Base-by-base conservation (phyloP, 163 green algal species). In the Chlamydomonas reinhardtii region DNA sequence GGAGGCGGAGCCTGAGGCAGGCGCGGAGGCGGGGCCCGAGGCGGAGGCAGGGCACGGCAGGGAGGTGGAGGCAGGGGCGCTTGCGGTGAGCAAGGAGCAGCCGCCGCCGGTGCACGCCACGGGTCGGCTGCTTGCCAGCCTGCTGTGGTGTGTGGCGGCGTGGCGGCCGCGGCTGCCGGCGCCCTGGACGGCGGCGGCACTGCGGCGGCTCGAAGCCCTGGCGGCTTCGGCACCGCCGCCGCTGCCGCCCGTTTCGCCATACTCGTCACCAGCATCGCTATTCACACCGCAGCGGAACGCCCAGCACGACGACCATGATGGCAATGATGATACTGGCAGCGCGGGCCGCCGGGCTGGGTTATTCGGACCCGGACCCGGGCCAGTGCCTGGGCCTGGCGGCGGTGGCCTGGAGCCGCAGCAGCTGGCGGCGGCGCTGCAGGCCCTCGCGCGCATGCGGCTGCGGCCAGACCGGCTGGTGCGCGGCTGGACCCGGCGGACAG, bases 381-480 rank as follows among this genome's bases (percentile, higher is more conserved):
- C n/a, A n/a, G n/a, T n/a, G n/a, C n/a, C n/a, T n/a, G n/a, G n/a
- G n/a, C n/a, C n/a, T n/a, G n/a, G n/a, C 27, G 1, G 32, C 20
- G 14, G 24, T 39, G 22, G 12, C 15, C 32, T 86, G 56, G 70
- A 79, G 29, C n/a, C 80, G 35, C 24, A 29, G 22, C 25, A 35
- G 24, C 35, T 89, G 31, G 84, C 70, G 37, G 62, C 48, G 8
- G 70, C 59, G 70, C 71, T 89, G 43, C 79, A 84, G 59, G 37
- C 84, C 31, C 62, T 89, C 35, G 84, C 76, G 0, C 76, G 76
- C 31, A 71, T 84, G 71, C 5, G 61, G 59, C 31, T 89, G 76
- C 39, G 35, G 35, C 76, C 84, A 0, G 70, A 78, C 22, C 20
- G 25, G 22, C 20, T 82, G 12, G 6, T 86, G 3, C 54, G 34